Conservation (phyloP, 768 basidiomycete genomes). For the Tulasnella sp. region DNA sequence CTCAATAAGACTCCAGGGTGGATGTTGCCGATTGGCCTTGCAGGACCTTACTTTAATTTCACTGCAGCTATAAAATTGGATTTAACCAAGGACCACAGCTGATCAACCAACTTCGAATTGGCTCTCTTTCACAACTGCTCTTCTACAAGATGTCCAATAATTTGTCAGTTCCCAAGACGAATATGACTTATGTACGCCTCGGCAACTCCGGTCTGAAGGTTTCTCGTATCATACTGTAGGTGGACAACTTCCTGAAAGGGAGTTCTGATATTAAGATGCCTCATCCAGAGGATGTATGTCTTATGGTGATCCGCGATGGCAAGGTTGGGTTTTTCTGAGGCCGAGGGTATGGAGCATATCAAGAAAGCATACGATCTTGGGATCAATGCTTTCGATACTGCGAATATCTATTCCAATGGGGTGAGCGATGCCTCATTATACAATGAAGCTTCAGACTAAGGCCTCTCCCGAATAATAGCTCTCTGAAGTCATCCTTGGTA, state of each 20-base stretch:
- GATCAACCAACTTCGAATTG: neutral
- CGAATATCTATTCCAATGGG: constrained; percentile 1
- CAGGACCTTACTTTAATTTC: neutral
- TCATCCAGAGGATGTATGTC: too few relatives aligned
- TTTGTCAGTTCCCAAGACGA: neutral
- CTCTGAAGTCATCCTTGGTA: constrained; percentile 34
- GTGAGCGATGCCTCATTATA: too few relatives aligned
- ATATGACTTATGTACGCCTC: constrained; percentile 14
- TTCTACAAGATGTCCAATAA: neutral
- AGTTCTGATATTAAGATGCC: too few relatives aligned
- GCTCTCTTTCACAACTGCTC: neutral
- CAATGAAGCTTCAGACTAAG: too few relatives aligned
- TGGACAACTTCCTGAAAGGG: too few relatives aligned
- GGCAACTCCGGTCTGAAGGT: constrained; percentile 17
- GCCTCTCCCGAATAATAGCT: too few relatives aligned
- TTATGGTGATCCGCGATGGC: too few relatives aligned
- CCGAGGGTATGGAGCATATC: too few relatives aligned
- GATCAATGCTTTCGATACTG: neutral
- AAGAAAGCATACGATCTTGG: too few relatives aligned
- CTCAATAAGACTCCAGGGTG: too few relatives aligned
- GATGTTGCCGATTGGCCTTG: too few relatives aligned
- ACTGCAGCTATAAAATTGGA: neutral
- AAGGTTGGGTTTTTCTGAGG: too few relatives aligned
- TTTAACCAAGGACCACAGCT: neutral
- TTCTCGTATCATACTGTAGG: constrained; percentile 12